A percentile compares a stretch with the other conserved stretches of the same genome.
Conservation (phyloP, 805 yeast species). For the Ogataea glucozyma region DNA sequence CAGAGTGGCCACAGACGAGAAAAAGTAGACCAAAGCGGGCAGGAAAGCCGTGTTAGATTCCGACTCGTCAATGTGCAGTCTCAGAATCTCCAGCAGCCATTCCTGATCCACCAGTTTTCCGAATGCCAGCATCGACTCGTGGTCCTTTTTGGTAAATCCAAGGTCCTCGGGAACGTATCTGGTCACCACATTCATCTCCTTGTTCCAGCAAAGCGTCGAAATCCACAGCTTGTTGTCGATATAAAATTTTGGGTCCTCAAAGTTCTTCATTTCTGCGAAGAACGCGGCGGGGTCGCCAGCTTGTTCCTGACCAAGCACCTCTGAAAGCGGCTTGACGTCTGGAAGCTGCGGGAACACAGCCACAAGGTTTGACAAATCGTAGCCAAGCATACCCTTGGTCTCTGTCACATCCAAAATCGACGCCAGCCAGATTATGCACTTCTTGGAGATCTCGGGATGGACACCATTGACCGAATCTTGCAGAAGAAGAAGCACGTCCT, state of each 20-base stretch:
- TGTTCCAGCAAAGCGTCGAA: slow-evolving; percentile 82
- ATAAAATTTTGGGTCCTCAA: slow-evolving; percentile 48
- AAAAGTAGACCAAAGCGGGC: slow-evolving; percentile 60
- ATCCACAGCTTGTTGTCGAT: slow-evolving; percentile 56
- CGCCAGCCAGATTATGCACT: slow-evolving; percentile 61
- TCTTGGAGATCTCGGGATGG: slow-evolving; percentile 67
- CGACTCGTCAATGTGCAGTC: slow-evolving; percentile 61
- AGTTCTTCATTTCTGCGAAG: slow-evolving; percentile 51
- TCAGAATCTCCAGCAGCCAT: slow-evolving; percentile 58
- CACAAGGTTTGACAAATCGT: slow-evolving; percentile 46
- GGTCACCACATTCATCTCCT: slow-evolving; percentile 48
- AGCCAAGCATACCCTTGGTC: slow-evolving; percentile 26
- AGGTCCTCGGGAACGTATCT: slow-evolving; percentile 29
- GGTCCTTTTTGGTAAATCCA: slow-evolving; percentile 45
- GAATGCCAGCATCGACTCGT: slow-evolving; percentile 40
- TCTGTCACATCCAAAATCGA: slow-evolving; percentile 41
- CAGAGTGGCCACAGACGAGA: slow-evolving; percentile 51
- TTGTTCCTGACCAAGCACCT: slow-evolving; percentile 22
- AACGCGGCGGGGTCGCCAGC: slow-evolving; percentile 40
- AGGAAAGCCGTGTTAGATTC: slow-evolving; percentile 69
- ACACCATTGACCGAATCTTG: slow-evolving; percentile 51
- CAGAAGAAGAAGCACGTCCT: slow-evolving; percentile 44
- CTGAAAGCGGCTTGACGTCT: slow-evolving; percentile 13
- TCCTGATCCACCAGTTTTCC: slow-evolving; percentile 49
- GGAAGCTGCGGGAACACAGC: slow-evolving; percentile 33